phyloP scores from a whole-genome alignment of 306 rosid genomes.

The Vigna nakashimae region DNA sequence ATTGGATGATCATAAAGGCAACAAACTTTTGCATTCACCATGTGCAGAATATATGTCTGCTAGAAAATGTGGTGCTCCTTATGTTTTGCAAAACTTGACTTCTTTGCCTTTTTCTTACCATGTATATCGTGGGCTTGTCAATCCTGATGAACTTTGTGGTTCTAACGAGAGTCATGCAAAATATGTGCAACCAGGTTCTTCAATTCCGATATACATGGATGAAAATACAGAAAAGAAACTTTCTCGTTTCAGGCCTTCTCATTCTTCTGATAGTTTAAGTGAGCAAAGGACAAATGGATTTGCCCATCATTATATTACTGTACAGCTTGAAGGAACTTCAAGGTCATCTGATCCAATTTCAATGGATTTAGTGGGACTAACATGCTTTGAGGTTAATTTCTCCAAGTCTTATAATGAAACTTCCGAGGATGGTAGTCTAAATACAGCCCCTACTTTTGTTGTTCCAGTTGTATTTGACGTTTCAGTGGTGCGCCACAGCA shows the following conservation, averaged over 20 bases:
- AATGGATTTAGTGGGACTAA: slow-evolving; percentile 91
- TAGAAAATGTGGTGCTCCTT: slow-evolving; percentile 84
- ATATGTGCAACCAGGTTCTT: slow-evolving; percentile 77
- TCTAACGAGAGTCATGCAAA: slow-evolving; percentile 53
- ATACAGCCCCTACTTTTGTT: slow-evolving; percentile 59
- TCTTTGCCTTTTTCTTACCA: slow-evolving; percentile 75
- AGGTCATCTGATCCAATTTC: slow-evolving; percentile 81
- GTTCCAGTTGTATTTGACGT: slow-evolving; percentile 95
- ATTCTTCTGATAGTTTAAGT: slow-evolving; percentile 68
- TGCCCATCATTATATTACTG: slow-evolving; percentile 76
- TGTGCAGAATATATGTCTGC: slow-evolving; percentile 56
- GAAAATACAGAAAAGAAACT: slow-evolving; percentile 72
- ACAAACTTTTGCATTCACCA: slow-evolving; percentile 52
- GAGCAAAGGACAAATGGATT: slow-evolving; percentile 69
- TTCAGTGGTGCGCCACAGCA: slow-evolving; percentile 83
- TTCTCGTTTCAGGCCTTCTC: slow-evolving; percentile 65
- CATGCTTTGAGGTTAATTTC: slow-evolving; percentile 90
- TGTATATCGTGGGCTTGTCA: slow-evolving; percentile 60
- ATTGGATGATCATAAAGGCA: slow-evolving; percentile 57
- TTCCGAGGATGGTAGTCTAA: slow-evolving; percentile 44
- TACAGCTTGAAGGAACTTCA: slow-evolving; percentile 91
- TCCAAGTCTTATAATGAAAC: slow-evolving; percentile 60
- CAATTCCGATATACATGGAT: slow-evolving; percentile 71
- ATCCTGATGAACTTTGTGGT: slow-evolving; percentile 53
- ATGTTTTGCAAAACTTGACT: slow-evolving; percentile 86